Base-by-base conservation (phyloP, 768 basidiomycete genomes). In the Boletus edulis region DNA sequence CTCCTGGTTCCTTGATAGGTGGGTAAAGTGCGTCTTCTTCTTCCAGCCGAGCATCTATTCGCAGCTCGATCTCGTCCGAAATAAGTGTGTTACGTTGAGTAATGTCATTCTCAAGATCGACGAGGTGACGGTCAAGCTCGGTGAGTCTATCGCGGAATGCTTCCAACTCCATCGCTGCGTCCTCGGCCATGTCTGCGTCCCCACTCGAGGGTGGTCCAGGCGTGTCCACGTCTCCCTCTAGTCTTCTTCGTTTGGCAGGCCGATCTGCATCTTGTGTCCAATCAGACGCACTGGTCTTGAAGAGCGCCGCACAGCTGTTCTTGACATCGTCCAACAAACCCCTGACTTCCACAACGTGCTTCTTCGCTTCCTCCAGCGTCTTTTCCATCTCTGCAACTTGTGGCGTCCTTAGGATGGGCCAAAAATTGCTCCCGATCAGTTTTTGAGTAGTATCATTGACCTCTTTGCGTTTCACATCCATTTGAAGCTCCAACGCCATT, bases 351-450 rank as follows among this genome's bases (percentile, higher is more conserved):
- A 56, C 57, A 29, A 70, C 62, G 29, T 69, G 60, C 38, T 71
- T 69, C 51, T 67, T 71, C 24, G 64, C 55, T 14, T 66, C 67
- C 13, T 40, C 59, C 5, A 62, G 27, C 18, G 54, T 42, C 18
- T 54, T 69, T 48, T 67, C 67, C 57, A 67, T 49, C 42, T 69
- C 65, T 13, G 52, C 49, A 22, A 67, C 46, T 17, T 66, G 63
- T n/a, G 68, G 57, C 7, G 54, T 47, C 20, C 62, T 65, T 4
- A 74, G n/a, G 32, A 70, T 45, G 6, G 77, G 78, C 77, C 78
- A 78, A 54, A 75, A 78, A 17, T 67, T 67, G 44, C 66, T 62
- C 24, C 69, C 70, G 6, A 73, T 49, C 14, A 78, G 68, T 20
- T 61, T 67, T 32, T 60, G 64, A 17, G 75, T 49, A 13, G 51